Base-by-base conservation (phyloP, 1,139 yeast genomes). In the Scheffersomyces quercinus region DNA sequence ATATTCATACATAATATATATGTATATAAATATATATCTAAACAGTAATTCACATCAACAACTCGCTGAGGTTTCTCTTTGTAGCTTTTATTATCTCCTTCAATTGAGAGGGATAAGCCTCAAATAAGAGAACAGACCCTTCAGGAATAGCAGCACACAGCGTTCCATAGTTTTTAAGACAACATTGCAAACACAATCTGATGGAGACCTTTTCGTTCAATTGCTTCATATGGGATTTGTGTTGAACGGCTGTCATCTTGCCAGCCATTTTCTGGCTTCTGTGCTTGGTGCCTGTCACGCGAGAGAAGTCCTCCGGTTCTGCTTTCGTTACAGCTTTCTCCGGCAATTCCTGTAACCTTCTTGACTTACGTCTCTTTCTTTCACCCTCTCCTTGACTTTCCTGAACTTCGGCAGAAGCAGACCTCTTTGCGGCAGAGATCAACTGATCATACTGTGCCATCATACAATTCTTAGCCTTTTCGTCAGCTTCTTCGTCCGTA, bases 131-230 rank as follows among this genome's bases (percentile, higher is more conserved):
- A 11, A 45, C 46, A 0, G 67, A 58, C 2, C 56, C 60, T 5
- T 42, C 49, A 1, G 66, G 65, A 2, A 54, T 55, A 15, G 38
- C 44, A 38, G 46, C 53, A 29, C 53, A 20, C 46, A n/a, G 49
- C 11, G 34, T 38, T 15, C 35, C 51, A 40, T 48, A 35, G 36
- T 46, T 33, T 32, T 51, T 48, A 51, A 50, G 30, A 29, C 53
- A 54, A 50, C 65, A 60, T 28, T 57, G 59, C 26, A 60, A 46
- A 29, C 64, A 59, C 37, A 59, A 38, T 40, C 45, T 45, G 35
- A 59, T 46, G n/a, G 36, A 46, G n/a, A 56, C 59, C 38, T 59
- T 55, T 28, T 51, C 53, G 46, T 67, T 66, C 38, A 64, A 53
- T 37, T 53, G 51, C 32, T 49, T 52, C 50, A 58, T 49, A 20